Base-by-base conservation (phyloP, 805 yeast genomes). In the Metschnikowia vanudenii region DNA sequence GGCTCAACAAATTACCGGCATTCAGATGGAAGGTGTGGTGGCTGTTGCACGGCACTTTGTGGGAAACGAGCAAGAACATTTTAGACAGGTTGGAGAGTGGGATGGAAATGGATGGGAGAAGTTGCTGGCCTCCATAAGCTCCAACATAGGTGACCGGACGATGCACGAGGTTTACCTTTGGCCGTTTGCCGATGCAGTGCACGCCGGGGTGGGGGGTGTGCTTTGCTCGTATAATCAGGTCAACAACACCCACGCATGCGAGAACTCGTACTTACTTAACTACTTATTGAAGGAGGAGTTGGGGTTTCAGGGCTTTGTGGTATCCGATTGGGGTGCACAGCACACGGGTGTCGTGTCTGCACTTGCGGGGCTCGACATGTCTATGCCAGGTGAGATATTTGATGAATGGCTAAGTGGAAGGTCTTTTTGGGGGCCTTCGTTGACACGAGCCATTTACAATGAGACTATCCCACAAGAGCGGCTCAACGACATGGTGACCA, bases 271-370 rank as follows among this genome's bases (percentile, higher is more conserved):
- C 49, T 65, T 80, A 37, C 53, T 82, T 51, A 81, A 81, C 59
- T 69, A 75, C 45, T 62, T 82, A 20, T 62, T 82, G 52, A 82
- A 81, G 61, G 82, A 75, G 39, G 85, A 82, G 59, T 61, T 80
- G 42, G 85, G 85, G 0, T 82, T 81, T 56, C 85, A 81, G 63
- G 87, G 86, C 0, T 81, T 79, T 60, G 82, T 81, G n/a, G 75
- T 80, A 46, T 73, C 82, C 22, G 86, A 81, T 57, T 80, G 85
- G 84, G 80, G 79, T n/a, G 85, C 83, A 4, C 82, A 76, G 49
- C 82, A 76, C 52, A 58, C 76, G 8, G 85, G 86, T 5, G 79
- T 80, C 4, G 69, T 72, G 41, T 72, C 82, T 1, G 81, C 78
- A 1, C 61, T 79, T 19, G 73, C 84, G 2, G 88, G 88, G 2